Evolutionary conservation across 1,284 basidiomycete genomes (phyloP).

Genomic region (Ceratobasidium sp.): DNA sequence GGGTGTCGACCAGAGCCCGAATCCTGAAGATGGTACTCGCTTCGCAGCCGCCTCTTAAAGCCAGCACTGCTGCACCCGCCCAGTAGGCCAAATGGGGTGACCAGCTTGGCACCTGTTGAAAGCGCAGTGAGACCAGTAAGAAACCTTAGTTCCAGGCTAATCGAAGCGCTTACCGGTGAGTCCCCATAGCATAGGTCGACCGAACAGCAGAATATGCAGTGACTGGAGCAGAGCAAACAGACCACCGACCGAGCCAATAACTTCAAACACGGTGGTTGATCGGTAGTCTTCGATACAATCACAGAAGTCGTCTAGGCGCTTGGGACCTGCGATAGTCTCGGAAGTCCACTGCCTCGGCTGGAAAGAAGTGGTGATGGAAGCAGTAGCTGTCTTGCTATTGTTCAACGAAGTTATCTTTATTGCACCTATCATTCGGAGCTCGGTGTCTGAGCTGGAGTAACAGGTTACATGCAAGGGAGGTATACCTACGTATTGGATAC

Average conservation of each 20-base stretch:
- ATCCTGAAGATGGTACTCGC: neutral
- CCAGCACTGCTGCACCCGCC: neutral
- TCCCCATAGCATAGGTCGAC: conserved; percentile 2
- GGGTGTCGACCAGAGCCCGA: neutral
- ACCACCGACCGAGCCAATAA: conserved; percentile 2
- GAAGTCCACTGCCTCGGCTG: neutral
- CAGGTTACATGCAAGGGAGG: neutral
- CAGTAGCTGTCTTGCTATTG: neutral
- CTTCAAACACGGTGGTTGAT: neutral
- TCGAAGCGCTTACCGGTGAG: neutral
- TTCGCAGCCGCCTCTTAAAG: neutral
- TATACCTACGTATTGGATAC: neutral
- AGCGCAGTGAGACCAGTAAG: neutral
- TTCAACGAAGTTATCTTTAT: neutral
- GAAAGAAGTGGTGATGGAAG: neutral
- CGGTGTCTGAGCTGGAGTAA: no score
- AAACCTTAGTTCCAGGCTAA: neutral
- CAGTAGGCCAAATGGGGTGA: neutral
- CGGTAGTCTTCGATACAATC: neutral
- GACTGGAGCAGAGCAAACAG: conserved; percentile 3
- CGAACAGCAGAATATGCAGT: neutral
- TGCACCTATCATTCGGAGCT: no score
- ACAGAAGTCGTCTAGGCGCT: neutral
- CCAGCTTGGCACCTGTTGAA: neutral
- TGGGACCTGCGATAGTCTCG: neutral